A percentile compares a stretch with the other conserved stretches of the same genome.
Evolutionary conservation across 345 rosid genomes (phyloP).

Genomic region (Rhizophora mangle): DNA sequence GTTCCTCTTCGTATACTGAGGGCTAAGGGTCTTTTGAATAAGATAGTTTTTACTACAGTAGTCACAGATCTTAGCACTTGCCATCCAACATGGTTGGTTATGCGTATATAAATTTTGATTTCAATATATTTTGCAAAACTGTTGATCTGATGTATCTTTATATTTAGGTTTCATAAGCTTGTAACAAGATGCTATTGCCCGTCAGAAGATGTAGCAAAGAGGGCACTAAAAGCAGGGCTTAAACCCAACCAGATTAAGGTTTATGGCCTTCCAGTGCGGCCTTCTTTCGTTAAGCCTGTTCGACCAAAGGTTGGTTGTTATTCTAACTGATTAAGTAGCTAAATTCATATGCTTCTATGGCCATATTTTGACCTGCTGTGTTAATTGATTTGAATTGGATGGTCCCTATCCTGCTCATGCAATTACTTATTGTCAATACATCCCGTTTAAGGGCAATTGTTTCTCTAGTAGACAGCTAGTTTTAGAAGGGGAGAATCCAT

Average conservation of each 20-base stretch:
- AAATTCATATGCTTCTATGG: not conserved
- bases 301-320: slow-evolving; percentile 67
- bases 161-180: slow-evolving; percentile 95
- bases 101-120: slow-evolving; percentile 3
- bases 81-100: slow-evolving; percentile 91
- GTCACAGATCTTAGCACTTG: slow-evolving; percentile 95
- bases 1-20: slow-evolving; percentile 95
- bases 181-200: slow-evolving; percentile 99
- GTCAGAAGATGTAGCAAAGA: slow-evolving; percentile 76
- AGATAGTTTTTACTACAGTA: slow-evolving; percentile 92
- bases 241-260: slow-evolving; percentile 80
- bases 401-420: not conserved
- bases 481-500: too few species aligned
- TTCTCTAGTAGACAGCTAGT: too few species aligned
- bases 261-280: slow-evolving; percentile 95
- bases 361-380: not conserved
- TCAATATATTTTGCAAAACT: slow-evolving; percentile 8
- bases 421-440: not conserved
- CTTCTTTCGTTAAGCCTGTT: slow-evolving; percentile 93
- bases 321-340: slow-evolving; percentile 7
- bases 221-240: slow-evolving; percentile 91
- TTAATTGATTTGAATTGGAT: not conserved
- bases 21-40: slow-evolving; percentile 79
- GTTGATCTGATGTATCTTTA: slow-evolving; percentile 13
- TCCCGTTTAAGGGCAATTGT: too few species aligned